Conservation (phyloP, 805 yeast species). For the Metschnikowia noctiluminum region DNA sequence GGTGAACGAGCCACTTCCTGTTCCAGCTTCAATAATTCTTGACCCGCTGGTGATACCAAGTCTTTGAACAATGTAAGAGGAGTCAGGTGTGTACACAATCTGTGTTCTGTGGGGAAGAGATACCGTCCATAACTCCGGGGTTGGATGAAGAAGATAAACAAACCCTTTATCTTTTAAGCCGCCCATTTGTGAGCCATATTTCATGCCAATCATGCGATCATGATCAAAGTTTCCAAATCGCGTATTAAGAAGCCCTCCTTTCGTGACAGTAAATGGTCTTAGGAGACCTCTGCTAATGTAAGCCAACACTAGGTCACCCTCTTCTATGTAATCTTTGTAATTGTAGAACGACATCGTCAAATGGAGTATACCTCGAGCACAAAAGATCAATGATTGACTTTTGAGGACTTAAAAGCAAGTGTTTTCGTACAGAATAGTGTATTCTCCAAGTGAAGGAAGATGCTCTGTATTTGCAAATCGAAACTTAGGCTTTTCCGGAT, state of each 20-base stretch:
- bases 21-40: constrained; percentile 91
- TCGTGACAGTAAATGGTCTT: constrained; percentile 64
- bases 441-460: too few species aligned
- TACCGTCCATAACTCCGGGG: constrained; percentile 95
- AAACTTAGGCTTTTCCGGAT: neutral
- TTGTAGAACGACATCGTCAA: constrained; percentile 47
- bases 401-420: too few species aligned
- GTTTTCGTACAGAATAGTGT: too few species aligned
- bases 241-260: constrained; percentile 69
- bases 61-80: constrained; percentile 84
- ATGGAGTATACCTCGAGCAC: neutral
- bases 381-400: too few species aligned
- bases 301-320: constrained; percentile 82
- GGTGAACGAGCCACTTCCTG: constrained; percentile 95
- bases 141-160: constrained; percentile 83
- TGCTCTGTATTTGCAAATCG: neutral
- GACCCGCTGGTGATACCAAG: constrained; percentile 71
- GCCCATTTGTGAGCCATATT: constrained; percentile 82
- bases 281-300: constrained; percentile 79
- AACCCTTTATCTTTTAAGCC: constrained; percentile 76
- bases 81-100: constrained; percentile 94
- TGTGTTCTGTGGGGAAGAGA: constrained; percentile 97
- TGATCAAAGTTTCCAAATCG: constrained; percentile 91
- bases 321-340: constrained; percentile 67
- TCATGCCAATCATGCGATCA: constrained; percentile 71